phyloP scores from a whole-genome alignment of 2,329 filamentous ascomycete species.

The Uncinocarpus reesii region DNA sequence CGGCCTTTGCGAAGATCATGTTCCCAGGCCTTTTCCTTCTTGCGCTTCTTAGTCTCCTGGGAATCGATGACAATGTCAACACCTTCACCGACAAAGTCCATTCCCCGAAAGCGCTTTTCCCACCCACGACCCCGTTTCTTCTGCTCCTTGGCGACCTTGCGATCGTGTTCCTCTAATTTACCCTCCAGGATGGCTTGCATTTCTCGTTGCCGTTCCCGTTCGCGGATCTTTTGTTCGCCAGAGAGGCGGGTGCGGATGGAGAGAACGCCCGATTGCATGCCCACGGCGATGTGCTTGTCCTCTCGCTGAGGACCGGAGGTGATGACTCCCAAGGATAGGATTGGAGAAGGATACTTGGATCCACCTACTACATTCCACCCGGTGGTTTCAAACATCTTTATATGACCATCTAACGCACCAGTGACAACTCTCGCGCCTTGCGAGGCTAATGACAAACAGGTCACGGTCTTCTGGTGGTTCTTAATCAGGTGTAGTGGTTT shows the following conservation, averaged over 20 bases:
- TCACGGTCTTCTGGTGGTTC: conserved; percentile 97
- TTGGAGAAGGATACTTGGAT: conserved; percentile 83
- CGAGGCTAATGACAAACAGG: conserved; percentile 70
- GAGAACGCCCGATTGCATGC: conserved; percentile 87
- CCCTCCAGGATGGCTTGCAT: conserved; percentile 75
- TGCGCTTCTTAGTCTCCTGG: conserved; percentile 53
- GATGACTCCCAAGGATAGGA: conserved; percentile 73
- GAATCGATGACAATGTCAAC: conserved; percentile 81
- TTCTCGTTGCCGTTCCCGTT: conserved; percentile 67
- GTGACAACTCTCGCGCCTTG: conserved; percentile 71
- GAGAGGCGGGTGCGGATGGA: conserved; percentile 82
- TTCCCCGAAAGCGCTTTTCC: conserved; percentile 54
- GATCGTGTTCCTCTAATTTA: conserved; percentile 67
- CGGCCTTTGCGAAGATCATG: conserved; percentile 64
- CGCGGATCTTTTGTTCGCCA: conserved; percentile 65
- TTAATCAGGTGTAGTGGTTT: conserved; percentile 76
- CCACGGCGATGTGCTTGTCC: conserved; percentile 88
- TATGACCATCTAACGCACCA: conserved; percentile 84
- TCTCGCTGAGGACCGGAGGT: conserved; percentile 56
- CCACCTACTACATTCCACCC: conserved; percentile 95
- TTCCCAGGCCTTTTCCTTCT: conserved; percentile 68
- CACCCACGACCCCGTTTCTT: conserved; percentile 47
- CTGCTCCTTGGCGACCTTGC: conserved; percentile 60
- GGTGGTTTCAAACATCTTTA: conserved; percentile 92
- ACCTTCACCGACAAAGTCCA: conserved; percentile 73